Base-by-base conservation (phyloP, 2,329 filamentous ascomycete genomes). In the Pestalotiopsis sp. region DNA sequence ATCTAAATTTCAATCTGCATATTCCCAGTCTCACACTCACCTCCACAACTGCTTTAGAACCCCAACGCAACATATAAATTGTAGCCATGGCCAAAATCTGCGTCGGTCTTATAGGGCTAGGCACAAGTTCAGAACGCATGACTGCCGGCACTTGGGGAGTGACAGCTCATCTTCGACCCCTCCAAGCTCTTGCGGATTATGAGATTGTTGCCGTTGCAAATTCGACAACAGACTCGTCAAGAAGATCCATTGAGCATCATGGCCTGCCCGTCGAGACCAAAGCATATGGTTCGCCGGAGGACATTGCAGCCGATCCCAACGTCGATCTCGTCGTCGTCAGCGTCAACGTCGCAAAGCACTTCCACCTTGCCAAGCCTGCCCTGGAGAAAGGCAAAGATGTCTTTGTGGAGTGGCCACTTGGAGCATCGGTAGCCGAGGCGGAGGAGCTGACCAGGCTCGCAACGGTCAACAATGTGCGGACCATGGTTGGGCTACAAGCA, bases 341-440 rank as follows among this genome's bases (percentile, higher is more conserved):
- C 66, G 82, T 84, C 17, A 78, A 80, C 4, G 82, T 86, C 3
- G 79, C 79, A 12, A 75, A 78, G 23, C 84, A 86, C 68, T 83
- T 82, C 68, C 69, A 73, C 9, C 73, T 84, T 14, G 77, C 82
- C 12, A 80, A 79, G 57, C 82, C 84, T 1, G 80, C 79, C 11
- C 72, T 87, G 3, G 74, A 79, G 62, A 81, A 82, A 4, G 80
- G 81, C 23, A 87, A 87, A 73, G 78, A 83, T 58, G 79, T 84
- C 13, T 87, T 83, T 67, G 79, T 82, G n/a, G 85, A 87, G 72
- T 85, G 84, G 84, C 85, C 84, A 3, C 76, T 86, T 1, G 84
- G 77, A 0, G 76, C 78, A 3, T 83, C 80, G 57, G 66, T 81
- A 1, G 70, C 74, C 1, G 78, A 85, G 69, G 80, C 84, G 0